Evolutionary conservation across 1,284 basidiomycete species (phyloP).

Genomic region (Malassezia dermatis): DNA sequence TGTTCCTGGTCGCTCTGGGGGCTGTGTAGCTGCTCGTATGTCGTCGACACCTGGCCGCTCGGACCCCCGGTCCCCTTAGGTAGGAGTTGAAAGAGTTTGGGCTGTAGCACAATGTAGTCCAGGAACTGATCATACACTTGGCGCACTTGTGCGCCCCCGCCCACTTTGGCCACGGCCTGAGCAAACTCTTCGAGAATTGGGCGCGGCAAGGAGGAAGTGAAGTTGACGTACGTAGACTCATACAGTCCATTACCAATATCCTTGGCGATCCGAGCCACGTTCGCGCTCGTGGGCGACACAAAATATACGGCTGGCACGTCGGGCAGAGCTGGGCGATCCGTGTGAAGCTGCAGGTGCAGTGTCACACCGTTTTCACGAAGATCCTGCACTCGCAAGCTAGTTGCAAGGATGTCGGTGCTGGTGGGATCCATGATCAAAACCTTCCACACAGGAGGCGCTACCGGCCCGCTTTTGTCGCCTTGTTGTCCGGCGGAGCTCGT

Average conservation of each 20-base stretch:
- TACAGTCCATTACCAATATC: slow-evolving; percentile 74
- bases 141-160: slow-evolving; percentile 59
- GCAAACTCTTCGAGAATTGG: slow-evolving; percentile 88
- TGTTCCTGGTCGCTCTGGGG: slow-evolving; percentile 77
- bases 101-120: slow-evolving; percentile 88
- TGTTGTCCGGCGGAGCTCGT: slow-evolving; percentile 17
- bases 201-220: slow-evolving; percentile 79
- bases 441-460: slow-evolving; percentile 82
- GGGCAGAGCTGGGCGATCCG: slow-evolving; percentile 72
- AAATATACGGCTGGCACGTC: slow-evolving; percentile 98
- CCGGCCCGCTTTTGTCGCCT: slow-evolving; percentile 14
- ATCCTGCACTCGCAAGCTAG: slow-evolving; percentile 87
- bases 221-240: slow-evolving; percentile 86
- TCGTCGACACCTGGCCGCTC: slow-evolving; percentile 27
- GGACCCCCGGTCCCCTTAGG: slow-evolving; percentile 48
- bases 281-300: slow-evolving; percentile 75
- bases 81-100: slow-evolving; percentile 82
- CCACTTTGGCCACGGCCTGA: slow-evolving; percentile 69
- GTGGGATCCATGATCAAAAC: slow-evolving; percentile 86
- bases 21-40: slow-evolving; percentile 83
- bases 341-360: slow-evolving; percentile 92
- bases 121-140: slow-evolving; percentile 63
- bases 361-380: slow-evolving; percentile 92
- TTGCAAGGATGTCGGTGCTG: slow-evolving; percentile 91
- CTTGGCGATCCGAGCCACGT: slow-evolving; percentile 58